These are phyloP conservation scores for Catharanthus roseus DNA, from an alignment of 257 asterid genomes.

Conservation along the genomic window DNA sequence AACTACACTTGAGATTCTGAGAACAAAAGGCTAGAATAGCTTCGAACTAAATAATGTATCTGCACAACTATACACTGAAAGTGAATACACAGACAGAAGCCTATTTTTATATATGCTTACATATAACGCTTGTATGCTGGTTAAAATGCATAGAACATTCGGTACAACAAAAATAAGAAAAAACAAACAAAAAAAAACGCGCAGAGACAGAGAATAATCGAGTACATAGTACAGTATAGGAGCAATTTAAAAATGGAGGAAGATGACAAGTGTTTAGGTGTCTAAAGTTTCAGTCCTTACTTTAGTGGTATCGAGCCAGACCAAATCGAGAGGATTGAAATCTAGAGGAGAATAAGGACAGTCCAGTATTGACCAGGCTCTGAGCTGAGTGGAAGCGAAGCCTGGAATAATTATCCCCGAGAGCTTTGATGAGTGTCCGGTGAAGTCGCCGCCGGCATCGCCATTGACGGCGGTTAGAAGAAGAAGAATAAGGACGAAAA, in stretches of 20 bases:
- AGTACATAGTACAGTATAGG: background rate
- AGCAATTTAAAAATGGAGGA: background rate
- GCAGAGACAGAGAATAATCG: background rate
- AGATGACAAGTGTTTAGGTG: too few species aligned
- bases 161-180: background rate
- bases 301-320: conserved; percentile 95
- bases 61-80: background rate
- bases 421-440: conserved; percentile 46
- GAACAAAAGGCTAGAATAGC: background rate
- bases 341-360: conserved; percentile 97
- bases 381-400: conserved; percentile 90
- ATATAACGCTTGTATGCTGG: background rate
- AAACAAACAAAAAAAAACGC: background rate
- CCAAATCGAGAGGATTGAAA: conserved; percentile 96
- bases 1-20: background rate
- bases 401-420: conserved; percentile 97
- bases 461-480: conserved; percentile 30
- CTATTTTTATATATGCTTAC: background rate
- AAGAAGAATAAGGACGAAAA: conserved; percentile 24
- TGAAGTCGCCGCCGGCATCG: conserved; percentile 36
- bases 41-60: background rate
- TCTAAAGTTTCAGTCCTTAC: conserved; percentile 22
- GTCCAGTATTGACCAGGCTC: conserved; percentile 98
- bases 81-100: background rate
- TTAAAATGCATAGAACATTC: too few species aligned